Evolutionary conservation across 2,329 filamentous ascomycete genomes (phyloP), one percentile per base, ranked within the genome.

Genomic region (Polytolypa hystricis): DNA sequence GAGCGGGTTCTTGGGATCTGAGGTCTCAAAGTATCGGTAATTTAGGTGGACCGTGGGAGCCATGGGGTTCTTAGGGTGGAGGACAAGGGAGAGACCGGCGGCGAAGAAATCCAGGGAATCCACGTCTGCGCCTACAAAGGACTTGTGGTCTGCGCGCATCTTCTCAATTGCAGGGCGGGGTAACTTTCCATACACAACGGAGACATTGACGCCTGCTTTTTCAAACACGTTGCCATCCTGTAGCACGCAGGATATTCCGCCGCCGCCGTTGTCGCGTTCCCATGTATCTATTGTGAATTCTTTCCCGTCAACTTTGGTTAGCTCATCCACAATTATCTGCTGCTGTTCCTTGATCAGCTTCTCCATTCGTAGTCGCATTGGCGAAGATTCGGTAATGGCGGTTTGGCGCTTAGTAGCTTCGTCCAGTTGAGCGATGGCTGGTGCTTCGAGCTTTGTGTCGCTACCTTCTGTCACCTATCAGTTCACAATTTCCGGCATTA

Each of bases 291-390:
- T 69, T 41, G 74, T 73, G 67, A 98, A 98, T 47, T 76, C 73
- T 45, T 74, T 77, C 40, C 85, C 87, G 54, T 96, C 91, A 29
- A 96, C 69, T 49, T 77, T 73, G 57, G 93, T 81, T 15, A 98
- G 73, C 39, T 81, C 85, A 38, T 74, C 68, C 18, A 96, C 81
- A 41, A 98, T 98, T 44, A 81, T 74, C 51, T 84, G 74, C 56
- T 98, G 91, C 52, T 96, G 84, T 50, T 86, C 76, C 60, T 91
- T 91, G 61, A 96, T 93, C 57, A 96, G 83, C 52, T 84, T 77
- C 64, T 98, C 91, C 91, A 98, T 96, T 45, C 89, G 84, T 40
- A 98, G 72, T 38, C 91, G 86, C 89, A 98, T 96, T 2, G 91
- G 87, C 10, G 89, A 95, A 50, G 78, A 69, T 39, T 79, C 72